Evolutionary conservation across 257 asterid species (phyloP).

Genomic region (Avicennia marina): DNA sequence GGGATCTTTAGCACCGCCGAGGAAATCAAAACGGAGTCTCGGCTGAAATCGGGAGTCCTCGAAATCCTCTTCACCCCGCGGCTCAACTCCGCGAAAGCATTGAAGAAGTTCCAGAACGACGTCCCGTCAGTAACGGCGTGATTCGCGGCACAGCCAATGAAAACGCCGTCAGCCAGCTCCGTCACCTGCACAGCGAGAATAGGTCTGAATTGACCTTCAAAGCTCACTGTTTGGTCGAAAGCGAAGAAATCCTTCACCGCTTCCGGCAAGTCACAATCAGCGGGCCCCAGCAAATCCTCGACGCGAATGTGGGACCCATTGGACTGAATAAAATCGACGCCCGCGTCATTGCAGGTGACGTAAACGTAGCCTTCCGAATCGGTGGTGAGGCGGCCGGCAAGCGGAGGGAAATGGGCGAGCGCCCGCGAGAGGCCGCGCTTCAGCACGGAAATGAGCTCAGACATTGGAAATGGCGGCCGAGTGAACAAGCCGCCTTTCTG

Average conservation of each 20-base stretch:
- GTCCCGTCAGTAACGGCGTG: constrained; percentile 71
- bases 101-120: constrained; percentile 51
- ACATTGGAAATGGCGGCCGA: constrained; percentile 27
- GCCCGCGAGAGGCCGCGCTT: constrained; percentile 37
- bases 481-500: constrained; percentile 59
- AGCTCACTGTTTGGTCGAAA: constrained; percentile 45
- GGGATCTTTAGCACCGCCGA: constrained; percentile 48
- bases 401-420: constrained; percentile 58
- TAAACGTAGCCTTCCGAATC: constrained; percentile 48
- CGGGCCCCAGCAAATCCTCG: constrained; percentile 28
- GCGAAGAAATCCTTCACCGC: constrained; percentile 40
- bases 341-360: constrained; percentile 53
- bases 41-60: constrained; percentile 48
- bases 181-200: constrained; percentile 60
- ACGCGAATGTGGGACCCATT: constrained; percentile 29
- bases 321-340: constrained; percentile 48
- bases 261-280: constrained; percentile 32
- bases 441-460: constrained; percentile 32
- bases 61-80: constrained; percentile 26
- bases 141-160: constrained; percentile 61
- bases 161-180: constrained; percentile 61
- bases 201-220: constrained; percentile 48
- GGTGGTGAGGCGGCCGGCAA: constrained; percentile 61
- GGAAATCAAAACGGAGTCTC: constrained; percentile 55
- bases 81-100: constrained; percentile 32